Evolutionary conservation across 169 alveolate genomes (phyloP).

Genomic region (Miamiensis avidus): DNA sequence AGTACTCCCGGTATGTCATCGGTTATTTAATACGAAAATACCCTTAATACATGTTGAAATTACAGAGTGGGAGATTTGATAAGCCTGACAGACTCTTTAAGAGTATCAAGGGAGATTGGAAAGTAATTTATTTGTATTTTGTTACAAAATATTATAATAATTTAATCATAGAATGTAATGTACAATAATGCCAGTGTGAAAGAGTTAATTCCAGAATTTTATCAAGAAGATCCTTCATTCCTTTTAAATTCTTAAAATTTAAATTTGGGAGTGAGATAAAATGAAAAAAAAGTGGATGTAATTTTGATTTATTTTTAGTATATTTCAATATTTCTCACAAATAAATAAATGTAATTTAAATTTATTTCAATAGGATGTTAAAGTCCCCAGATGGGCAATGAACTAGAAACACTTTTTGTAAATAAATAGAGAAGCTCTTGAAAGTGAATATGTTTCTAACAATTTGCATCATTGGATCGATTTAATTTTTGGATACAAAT

Average conservation of each 20-base stretch:
- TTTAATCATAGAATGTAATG: slow-evolving; percentile 63
- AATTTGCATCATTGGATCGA: slow-evolving; percentile 84
- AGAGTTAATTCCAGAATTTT: slow-evolving; percentile 86
- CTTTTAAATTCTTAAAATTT: slow-evolving; percentile 64
- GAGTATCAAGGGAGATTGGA: slow-evolving; percentile 73
- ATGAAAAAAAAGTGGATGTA: slow-evolving; percentile 69
- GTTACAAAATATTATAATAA: background rate
- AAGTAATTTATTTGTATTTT: slow-evolving; percentile 5
- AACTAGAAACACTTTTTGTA: slow-evolving; percentile 67
- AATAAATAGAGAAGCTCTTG: slow-evolving; percentile 75
- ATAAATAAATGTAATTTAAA: too few species aligned
- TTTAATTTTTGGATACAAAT: slow-evolving; percentile 81
- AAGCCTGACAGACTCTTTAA: slow-evolving; percentile 77
- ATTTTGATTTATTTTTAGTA: too few species aligned
- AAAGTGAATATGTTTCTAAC: slow-evolving; percentile 76
- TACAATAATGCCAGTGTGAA: slow-evolving; percentile 77
- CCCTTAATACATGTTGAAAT: slow-evolving; percentile 95
- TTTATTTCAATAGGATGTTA: slow-evolving; percentile 14
- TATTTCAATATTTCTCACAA: too few species aligned
- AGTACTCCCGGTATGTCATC: slow-evolving; percentile 97
- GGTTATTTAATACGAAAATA: slow-evolving; percentile 92
- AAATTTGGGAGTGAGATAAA: slow-evolving; percentile 63
- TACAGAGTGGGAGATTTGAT: slow-evolving; percentile 83
- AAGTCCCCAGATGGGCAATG: slow-evolving; percentile 81
- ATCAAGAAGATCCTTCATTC: slow-evolving; percentile 63